Conservation (phyloP, 805 yeast genomes). For the Saturnispora dispora region DNA sequence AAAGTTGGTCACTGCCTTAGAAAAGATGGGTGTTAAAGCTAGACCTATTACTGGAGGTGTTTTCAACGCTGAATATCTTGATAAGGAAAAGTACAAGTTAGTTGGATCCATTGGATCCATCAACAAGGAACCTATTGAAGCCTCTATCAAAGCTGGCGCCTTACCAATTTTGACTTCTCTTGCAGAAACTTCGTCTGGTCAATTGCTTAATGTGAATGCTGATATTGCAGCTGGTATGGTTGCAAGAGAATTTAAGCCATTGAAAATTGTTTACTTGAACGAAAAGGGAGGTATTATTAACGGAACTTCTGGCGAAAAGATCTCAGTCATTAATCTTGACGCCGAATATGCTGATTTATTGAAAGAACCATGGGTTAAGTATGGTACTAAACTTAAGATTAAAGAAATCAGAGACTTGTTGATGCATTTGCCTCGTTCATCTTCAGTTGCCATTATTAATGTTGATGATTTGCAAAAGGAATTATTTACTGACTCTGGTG, state of each 20-base stretch:
- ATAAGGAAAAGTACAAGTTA: conserved; percentile 79
- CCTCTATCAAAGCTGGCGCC: conserved; percentile 92
- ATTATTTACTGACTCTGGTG: conserved; percentile 96
- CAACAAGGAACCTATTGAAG: conserved; percentile 83
- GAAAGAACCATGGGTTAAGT: conserved; percentile 96
- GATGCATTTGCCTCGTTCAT: conserved; percentile 90
- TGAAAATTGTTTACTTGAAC: conserved; percentile 90
- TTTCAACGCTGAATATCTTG: conserved; percentile 85
- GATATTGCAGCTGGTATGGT: conserved; percentile 98
- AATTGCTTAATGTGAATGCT: conserved; percentile 93
- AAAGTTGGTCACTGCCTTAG: conserved; percentile 90
- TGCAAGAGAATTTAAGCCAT: conserved; percentile 93
- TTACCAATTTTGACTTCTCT: conserved; percentile 92
- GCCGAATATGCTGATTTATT: conserved; percentile 89
- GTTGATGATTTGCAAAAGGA: conserved; percentile 95
- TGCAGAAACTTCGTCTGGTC: conserved; percentile 96
- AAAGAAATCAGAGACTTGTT: conserved; percentile 92
- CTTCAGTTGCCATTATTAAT: conserved; percentile 95
- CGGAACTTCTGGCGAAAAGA: conserved; percentile 84
- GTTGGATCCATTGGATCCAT: conserved; percentile 88
- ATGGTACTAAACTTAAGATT: conserved; percentile 95
- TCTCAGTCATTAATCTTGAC: conserved; percentile 84
- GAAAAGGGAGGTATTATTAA: conserved; percentile 97
- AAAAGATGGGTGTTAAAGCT: conserved; percentile 94
- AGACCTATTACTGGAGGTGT: conserved; percentile 98